phyloP scores from a whole-genome alignment of 495 filamentous ascomycete species.

The Podospora appendiculata region DNA sequence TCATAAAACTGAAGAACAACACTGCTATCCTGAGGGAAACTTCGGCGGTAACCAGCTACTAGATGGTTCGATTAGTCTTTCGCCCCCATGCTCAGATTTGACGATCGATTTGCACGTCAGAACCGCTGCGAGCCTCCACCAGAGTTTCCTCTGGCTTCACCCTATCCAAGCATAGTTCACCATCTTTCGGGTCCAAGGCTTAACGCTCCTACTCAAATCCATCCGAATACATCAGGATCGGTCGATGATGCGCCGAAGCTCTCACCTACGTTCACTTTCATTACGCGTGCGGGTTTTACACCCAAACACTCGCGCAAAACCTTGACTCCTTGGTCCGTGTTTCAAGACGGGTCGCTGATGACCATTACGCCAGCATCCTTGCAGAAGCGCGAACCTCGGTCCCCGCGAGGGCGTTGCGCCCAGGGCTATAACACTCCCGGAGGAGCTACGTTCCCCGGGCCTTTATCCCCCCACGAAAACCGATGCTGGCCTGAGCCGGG shows the following conservation, averaged over 20 bases:
- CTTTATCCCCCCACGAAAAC: slow-evolving; percentile 52
- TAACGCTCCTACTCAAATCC: slow-evolving; percentile 72
- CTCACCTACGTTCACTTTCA: slow-evolving; percentile 56
- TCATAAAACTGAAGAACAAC: slow-evolving; percentile 65
- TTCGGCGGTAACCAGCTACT: slow-evolving; percentile 64
- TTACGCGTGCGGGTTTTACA: slow-evolving; percentile 61
- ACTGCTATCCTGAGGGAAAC: slow-evolving; percentile 72
- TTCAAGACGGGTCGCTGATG: slow-evolving; percentile 59
- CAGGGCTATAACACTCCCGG: slow-evolving; percentile 57
- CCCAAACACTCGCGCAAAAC: slow-evolving; percentile 62
- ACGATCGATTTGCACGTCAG: slow-evolving; percentile 72
- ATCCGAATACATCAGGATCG: slow-evolving; percentile 67
- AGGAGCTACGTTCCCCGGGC: slow-evolving; percentile 49
- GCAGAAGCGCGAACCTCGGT: slow-evolving; percentile 24
- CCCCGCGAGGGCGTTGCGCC: slow-evolving; percentile 19
- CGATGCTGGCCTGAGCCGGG: slow-evolving; percentile 53
- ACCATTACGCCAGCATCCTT: slow-evolving; percentile 59
- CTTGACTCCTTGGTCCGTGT: slow-evolving; percentile 70
- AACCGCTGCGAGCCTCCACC: slow-evolving; percentile 65
- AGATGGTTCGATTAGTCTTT: slow-evolving; percentile 66
- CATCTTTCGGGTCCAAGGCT: slow-evolving; percentile 66
- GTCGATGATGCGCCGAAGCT: slow-evolving; percentile 49
- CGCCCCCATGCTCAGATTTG: slow-evolving; percentile 55
- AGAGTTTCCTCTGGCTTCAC: slow-evolving; percentile 61
- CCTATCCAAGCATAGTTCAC: slow-evolving; percentile 59